Base-by-base conservation (phyloP, 2,329 filamentous ascomycete genomes). In the Verticillium isaacii region DNA sequence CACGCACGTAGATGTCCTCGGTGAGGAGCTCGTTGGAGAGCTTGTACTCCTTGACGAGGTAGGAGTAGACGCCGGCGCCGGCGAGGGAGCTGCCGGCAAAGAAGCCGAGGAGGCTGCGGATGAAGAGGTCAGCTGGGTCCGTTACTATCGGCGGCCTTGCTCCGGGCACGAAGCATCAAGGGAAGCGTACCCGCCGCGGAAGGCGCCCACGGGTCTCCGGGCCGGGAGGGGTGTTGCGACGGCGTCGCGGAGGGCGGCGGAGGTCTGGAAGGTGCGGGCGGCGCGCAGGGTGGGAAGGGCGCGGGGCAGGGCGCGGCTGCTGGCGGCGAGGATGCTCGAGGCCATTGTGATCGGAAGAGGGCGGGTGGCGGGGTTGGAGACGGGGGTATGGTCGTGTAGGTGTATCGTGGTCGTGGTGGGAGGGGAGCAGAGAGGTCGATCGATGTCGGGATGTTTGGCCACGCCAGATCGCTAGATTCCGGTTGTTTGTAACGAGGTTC, bases 1-100 rank as follows among this genome's bases (percentile, higher is more conserved):
- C 68, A 89, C 92, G 77, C 85, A 97, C 94, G 78, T 94, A 94
- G 75, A 98, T 97, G 78, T 98, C 94, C 78, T 97, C 93, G 64
- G 89, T 94, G 77, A 98, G 81, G 72, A 97, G 85, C 78, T 96
- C 91, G 80, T 97, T 98, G 68, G 92, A 91, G 54, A 93, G 83
- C 79, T 93, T 92, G 82, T 97, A 98, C 77, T 98, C 93, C 74
- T 94, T 88, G 69, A 98, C 80, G 67, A 97, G 86, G 76, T 98
- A 98, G 75, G 92, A 93, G 80, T 97, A 98, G 69, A 96, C 90
- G 62, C 87, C 89, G 59, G 85, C 85, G 70, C 92, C 93, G 55
- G 93, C 89, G 59, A 92, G 81, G 56, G 90, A 89, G 65, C 90
- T 88, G 67, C 94, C 94, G 66, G 95, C 82, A 58, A 98, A 87